Conservation (phyloP, 139 green algal species). For the Chlorella vulgaris region DNA sequence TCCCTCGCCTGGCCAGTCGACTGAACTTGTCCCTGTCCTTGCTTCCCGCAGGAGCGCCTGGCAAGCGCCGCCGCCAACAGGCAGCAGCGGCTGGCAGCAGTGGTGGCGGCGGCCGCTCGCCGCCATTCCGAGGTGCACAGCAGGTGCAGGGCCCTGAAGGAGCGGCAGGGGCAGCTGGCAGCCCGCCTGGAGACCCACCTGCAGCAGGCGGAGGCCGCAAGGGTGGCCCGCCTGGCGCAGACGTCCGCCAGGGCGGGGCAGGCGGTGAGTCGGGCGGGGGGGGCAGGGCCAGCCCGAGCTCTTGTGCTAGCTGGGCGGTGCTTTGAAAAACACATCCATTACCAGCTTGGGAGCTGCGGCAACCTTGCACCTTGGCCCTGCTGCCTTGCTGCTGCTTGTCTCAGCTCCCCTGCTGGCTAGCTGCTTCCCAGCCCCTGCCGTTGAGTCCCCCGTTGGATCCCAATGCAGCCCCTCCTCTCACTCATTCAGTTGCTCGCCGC, state of each 20-base stretch:
- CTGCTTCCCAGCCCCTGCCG: too few relatives aligned
- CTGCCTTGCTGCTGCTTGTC: too few relatives aligned
- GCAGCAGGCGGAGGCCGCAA: neutral
- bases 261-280: neutral
- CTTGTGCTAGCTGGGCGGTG: neutral
- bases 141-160: neutral
- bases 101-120: neutral
- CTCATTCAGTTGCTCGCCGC: neutral
- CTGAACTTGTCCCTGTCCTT: neutral
- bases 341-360: too few relatives aligned
- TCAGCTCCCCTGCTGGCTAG: too few relatives aligned
- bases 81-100: neutral
- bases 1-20: neutral
- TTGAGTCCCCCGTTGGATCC: neutral
- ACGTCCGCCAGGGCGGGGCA: neutral
- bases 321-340: too few relatives aligned
- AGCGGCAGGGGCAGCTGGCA: neutral
- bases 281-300: neutral
- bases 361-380: too few relatives aligned
- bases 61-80: neutral
- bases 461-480: neutral
- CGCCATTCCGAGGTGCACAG: neutral
- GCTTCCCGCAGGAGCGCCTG: neutral
- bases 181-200: neutral
- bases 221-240: neutral